Percentiles rank a stretch among this genome's conserved stretches.
These are phyloP conservation scores for Alloteropsis semialata DNA, from an alignment of 176 grass and related monocot genomes.

Conservation along the genomic window DNA sequence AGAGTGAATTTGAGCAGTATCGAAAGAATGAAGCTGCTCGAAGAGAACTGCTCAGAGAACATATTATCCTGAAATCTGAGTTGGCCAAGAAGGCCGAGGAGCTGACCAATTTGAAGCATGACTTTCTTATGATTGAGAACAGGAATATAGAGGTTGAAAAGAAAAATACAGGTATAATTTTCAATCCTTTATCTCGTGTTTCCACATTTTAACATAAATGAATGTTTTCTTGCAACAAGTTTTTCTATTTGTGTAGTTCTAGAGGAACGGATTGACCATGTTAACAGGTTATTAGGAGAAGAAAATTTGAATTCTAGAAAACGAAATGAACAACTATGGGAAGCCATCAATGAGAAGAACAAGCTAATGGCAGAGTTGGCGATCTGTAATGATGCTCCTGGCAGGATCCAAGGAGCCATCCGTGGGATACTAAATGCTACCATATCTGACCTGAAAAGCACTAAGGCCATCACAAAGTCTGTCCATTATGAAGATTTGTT, in stretches of 20 bases:
- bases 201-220: background rate
- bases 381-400: background rate
- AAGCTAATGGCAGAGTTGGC: background rate
- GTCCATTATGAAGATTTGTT: constrained; percentile 14
- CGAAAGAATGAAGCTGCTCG: background rate
- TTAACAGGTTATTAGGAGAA: background rate
- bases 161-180: background rate
- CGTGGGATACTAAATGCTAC: background rate
- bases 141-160: background rate
- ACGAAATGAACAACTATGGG: background rate
- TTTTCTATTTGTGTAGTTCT: background rate
- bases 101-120: background rate
- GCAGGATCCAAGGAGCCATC: constrained; percentile 1
- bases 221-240: background rate
- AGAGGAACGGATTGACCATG: background rate
- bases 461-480: background rate
- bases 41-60: background rate
- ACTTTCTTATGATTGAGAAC: background rate
- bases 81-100: background rate
- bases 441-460: background rate
- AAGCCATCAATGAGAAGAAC: background rate
- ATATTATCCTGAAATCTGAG: background rate
- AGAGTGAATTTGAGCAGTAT: background rate
- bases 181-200: background rate
- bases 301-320: background rate